Base-by-base conservation (phyloP, 768 basidiomycete genomes). In the Pleurotus djamor region DNA sequence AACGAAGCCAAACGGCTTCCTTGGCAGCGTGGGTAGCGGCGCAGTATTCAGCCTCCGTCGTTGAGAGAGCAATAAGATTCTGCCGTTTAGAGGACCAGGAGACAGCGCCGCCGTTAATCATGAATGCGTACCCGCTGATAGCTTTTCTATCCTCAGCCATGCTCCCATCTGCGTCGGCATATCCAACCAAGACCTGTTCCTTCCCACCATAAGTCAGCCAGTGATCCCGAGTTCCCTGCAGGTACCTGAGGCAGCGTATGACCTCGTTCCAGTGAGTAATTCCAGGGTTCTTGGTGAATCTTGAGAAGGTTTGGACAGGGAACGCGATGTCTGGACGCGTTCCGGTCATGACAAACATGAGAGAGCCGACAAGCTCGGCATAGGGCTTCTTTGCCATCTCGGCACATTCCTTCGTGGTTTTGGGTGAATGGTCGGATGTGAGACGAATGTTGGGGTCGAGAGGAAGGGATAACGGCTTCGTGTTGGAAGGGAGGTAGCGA, bases 41-140 rank as follows among this genome's bases (percentile, higher is more conserved):
- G 10, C 79, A 68, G 64, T 78, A 81, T 67, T 82, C 79, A 0
- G 77, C 74, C 62, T 83, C 77, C 2, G 69, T 70, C 0, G 73
- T 78, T 0, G 77, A 82, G 0, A 70, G 62, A 0, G 81, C 65
- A 17, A 79, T 68, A 0, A 69, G 68, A 1, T 60, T 48, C 64
- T 84, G 82, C 48, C 74, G 69, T 50, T 72, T 69, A 0, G 74
- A 72, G 17, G 64, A 65, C 80, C 82, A 84, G 3, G 69, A 62
- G 4, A 83, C 65, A 2, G 73, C 65, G 4, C 72, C 77, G 0
- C 74, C 72, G 21, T 65, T 65, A 41, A 75, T 52, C 5, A 68
- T 49, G 59, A 71, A 76, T 0, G 65, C 61, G 58, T 72, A 75
- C 1, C 79, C 76, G 1, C 70, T 69, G 9, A 69, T 67, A 2